These are phyloP conservation scores for Arachis stenosperma DNA, from an alignment of 306 rosid genomes.

Conservation along the genomic window DNA sequence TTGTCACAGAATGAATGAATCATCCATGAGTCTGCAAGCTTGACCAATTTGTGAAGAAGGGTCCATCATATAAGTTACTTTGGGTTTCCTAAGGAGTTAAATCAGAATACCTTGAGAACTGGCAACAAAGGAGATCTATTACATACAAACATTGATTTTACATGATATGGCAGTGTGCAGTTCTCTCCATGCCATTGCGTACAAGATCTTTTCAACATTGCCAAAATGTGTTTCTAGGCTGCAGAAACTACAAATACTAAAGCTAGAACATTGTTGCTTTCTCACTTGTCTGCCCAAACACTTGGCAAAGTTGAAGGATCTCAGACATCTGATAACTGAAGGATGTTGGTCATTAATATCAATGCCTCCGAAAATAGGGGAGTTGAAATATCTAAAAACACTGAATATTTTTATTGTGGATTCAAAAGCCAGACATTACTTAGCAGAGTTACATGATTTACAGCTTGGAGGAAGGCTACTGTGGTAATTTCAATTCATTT, in stretches of 20 bases:
- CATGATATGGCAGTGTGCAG: too few species aligned
- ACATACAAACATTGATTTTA: too few species aligned
- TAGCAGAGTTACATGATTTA: slow-evolving; percentile 14
- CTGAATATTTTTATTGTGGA: slow-evolving; percentile 14
- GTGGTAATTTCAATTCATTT: too few species aligned
- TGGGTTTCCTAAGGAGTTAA: too few species aligned
- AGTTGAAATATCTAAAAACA: not conserved
- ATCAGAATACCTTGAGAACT: too few species aligned
- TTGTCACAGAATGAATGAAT: slow-evolving; percentile 46
- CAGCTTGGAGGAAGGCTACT: too few species aligned
- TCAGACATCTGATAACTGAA: not conserved
- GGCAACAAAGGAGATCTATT: too few species aligned
- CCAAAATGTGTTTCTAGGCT: not conserved
- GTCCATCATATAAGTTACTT: too few species aligned
- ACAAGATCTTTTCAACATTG: too few species aligned
- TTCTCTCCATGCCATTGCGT: too few species aligned
- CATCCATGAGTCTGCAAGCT: too few species aligned
- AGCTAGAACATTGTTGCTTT: accelerated
- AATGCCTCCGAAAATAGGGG: slow-evolving; percentile 1
- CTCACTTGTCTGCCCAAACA: not conserved
- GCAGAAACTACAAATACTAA: slow-evolving; percentile 7
- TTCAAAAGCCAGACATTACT: not conserved
- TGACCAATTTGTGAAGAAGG: too few species aligned
- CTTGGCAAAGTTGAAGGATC: not conserved
- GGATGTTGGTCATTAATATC: not conserved